Percentiles rank a stretch among this genome's conserved stretches.
phyloP scores from a whole-genome alignment of 164 flowering plant genomes.

The Santalum album region DNA sequence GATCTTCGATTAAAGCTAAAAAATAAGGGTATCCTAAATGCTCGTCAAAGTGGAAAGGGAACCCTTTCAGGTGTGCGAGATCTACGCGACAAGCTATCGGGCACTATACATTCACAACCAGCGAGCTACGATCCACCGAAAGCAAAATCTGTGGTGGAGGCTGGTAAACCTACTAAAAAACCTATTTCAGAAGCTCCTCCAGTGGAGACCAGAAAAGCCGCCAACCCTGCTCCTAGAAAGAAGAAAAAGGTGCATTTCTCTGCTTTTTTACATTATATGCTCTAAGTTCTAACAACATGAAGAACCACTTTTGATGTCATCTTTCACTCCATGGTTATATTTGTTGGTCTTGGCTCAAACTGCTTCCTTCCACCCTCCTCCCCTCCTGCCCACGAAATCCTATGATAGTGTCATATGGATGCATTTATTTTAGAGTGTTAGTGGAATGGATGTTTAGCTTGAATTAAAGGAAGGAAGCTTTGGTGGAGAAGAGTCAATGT shows the following conservation, averaged over 20 bases:
- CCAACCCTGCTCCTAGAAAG: constrained; percentile 30
- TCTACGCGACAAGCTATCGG: constrained; percentile 87
- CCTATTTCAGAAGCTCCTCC: constrained; percentile 36
- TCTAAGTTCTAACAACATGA: no score
- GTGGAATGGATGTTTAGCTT: no score
- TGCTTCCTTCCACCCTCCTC: no score
- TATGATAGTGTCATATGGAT: no score
- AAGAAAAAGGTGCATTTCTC: constrained; percentile 50
- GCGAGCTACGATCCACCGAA: constrained; percentile 36
- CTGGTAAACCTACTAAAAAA: constrained; percentile 39
- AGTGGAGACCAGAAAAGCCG: constrained; percentile 32
- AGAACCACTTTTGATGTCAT: background rate
- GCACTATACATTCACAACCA: constrained; percentile 49
- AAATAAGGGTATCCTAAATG: constrained; percentile 27
- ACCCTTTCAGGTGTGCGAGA: constrained; percentile 46
- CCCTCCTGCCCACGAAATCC: no score
- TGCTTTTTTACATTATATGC: no score
- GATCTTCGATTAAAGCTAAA: constrained; percentile 93
- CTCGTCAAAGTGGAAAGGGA: constrained; percentile 33
- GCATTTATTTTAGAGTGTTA: no score
- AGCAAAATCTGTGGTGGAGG: constrained; percentile 23
- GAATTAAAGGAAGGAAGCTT: no score
- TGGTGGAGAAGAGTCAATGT: no score
- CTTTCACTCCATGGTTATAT: background rate
- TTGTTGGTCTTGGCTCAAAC: no score